Percentiles rank a stretch among this genome's conserved stretches.
Evolutionary conservation across 108 stramenopile species (phyloP).

Genomic region (Skeletonema marinoi): DNA sequence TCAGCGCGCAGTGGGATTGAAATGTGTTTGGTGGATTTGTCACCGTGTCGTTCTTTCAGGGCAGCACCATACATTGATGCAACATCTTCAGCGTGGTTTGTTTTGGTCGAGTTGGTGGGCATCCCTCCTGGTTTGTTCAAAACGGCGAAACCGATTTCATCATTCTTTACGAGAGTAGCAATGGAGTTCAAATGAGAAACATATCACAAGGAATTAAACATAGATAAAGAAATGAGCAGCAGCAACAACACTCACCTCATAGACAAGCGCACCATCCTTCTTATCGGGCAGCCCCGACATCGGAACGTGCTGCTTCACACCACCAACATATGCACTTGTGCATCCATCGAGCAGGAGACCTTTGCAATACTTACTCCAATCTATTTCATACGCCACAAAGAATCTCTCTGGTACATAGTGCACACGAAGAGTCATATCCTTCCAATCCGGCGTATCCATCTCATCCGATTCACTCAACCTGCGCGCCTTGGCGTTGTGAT

Average conservation of each 20-base stretch:
- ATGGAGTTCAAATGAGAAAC: not conserved
- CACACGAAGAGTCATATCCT: constrained; percentile 53
- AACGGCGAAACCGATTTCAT: constrained; percentile 38
- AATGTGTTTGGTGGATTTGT: constrained; percentile 10
- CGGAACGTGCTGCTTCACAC: constrained; percentile 38
- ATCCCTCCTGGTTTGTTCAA: constrained; percentile 53
- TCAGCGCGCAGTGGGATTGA: constrained; percentile 49
- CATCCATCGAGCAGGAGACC: constrained; percentile 44
- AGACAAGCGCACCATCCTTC: constrained; percentile 54
- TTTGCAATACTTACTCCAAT: constrained; percentile 51
- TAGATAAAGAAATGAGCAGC: not conserved
- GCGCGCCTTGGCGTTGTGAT: constrained; percentile 36
- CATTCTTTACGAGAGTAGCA: constrained; percentile 17
- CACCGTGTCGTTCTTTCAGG: constrained; percentile 35
- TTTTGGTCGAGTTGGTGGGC: constrained; percentile 45
- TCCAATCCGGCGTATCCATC: constrained; percentile 37
- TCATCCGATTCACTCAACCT: constrained; percentile 37
- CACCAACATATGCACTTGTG: constrained; percentile 22
- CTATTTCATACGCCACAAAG: constrained; percentile 40
- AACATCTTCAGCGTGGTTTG: constrained; percentile 55
- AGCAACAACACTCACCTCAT: constrained; percentile 38
- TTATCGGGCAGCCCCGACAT: constrained; percentile 46
- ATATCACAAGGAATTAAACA: not conserved
- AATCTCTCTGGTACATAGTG: constrained; percentile 52
- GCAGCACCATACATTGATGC: constrained; percentile 33